Evolutionary conservation across 2,329 filamentous ascomycete species (phyloP), one percentile per base, ranked within the genome.

Genomic region (Aspergillus sp.): DNA sequence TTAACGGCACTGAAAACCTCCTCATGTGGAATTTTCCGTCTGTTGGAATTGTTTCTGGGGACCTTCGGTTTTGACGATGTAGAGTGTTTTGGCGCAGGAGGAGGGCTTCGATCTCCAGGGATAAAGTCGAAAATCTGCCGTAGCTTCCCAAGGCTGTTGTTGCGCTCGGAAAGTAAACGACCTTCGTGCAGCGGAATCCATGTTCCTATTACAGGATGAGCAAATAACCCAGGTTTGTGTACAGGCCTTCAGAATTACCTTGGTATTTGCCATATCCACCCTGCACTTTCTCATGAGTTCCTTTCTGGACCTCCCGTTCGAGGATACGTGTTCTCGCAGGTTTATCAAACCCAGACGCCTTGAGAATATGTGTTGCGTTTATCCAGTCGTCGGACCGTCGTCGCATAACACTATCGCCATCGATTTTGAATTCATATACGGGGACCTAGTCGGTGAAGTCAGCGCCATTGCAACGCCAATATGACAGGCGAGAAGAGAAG

Each of bases 211-310:
- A n/a, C n/a, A n/a, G n/a, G n/a, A n/a, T n/a, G n/a, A n/a, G n/a
- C n/a, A n/a, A n/a, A n/a, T n/a, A n/a, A n/a, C n/a, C n/a, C n/a
- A n/a, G n/a, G n/a, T n/a, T n/a, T n/a, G n/a, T n/a, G n/a, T n/a
- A n/a, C n/a, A n/a, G n/a, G n/a, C n/a, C n/a, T n/a, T n/a, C n/a
- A n/a, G n/a, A 6, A 34, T 61, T 53, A 85, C 82, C 88, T 68
- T 98, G 91, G 49, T 96, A 98, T 75, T 96, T 96, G 51, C 91
- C 91, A 60, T 96, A 96, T 11, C 91, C 91, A 44, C 89, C 91
- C 57, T 98, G 91, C 4, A 98, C 88, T 66, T 98, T 98, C 65
- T 96, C 91, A 56, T 98, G 91, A 4, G 82, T 73, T 26, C 93
- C 89, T 60, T 94, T 95, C 53, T 98, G 91, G 5, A 98, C 89